Base-by-base conservation (phyloP, 805 yeast genomes). In the Danielozyma ontarioensis region DNA sequence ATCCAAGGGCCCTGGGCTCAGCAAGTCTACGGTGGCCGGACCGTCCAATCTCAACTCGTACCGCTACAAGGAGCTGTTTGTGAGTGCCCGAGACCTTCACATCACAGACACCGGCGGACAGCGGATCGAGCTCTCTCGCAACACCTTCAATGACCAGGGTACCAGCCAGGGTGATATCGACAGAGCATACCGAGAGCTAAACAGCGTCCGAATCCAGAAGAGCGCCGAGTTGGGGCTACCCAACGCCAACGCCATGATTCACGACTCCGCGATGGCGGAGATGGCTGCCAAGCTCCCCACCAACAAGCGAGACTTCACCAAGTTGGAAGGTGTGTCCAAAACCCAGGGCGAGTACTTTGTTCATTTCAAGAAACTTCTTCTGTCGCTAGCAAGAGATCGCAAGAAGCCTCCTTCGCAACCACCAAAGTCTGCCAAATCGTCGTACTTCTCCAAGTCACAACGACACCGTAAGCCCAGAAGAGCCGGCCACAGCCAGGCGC, bases 241-340 rank as follows among this genome's bases (percentile, higher is more conserved):
- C 14, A 51, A 29, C 30, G 36, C 50, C 5, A 30, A 34, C 13
- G 50, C 46, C 23, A 41, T 53, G 12, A 31, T 62, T 3, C 37
- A 50, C 17, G 67, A 63, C 27, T 42, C 33, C 2, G 43, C 76
- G 0, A 49, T 80, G 36, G 65, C 67, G 38, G 78, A 75, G 28
- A 70, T 80, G 77, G 76, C 84, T 0, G 41, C 51, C 13, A 62
- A 57, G 31, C 58, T 80, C 21, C 87, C 88, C 1, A 62, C 65
- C 2, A 69, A 66, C 12, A 67, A 68, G 28, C 51, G 46, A 13
- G 80, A 68, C 26, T 81, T 64, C 50, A 53, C 61, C 5, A 51
- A 47, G 31, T 44, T 76, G 30, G 52, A 47, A 1, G 71, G 62
- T 4, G 53, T 69, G 13, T 48, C 54, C 17, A 46, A 53, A 35